Evolutionary conservation across 371 early-diverging fungal genomes (phyloP).

Genomic region (Thermomucor indicae-seudaticae): DNA sequence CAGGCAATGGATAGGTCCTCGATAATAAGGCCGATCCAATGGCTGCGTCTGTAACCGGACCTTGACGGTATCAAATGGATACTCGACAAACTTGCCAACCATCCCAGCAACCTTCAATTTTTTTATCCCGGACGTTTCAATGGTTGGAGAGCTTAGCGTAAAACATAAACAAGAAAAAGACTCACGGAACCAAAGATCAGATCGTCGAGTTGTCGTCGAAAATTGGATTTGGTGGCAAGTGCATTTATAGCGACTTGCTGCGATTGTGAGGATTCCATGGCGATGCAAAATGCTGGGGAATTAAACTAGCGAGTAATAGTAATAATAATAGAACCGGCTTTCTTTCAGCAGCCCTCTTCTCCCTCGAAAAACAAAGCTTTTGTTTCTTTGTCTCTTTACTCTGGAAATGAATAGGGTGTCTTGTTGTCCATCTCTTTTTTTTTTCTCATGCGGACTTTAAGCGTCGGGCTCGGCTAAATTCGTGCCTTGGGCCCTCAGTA

Average conservation of each 20-base stretch:
- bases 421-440: too few relatives aligned
- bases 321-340: too few relatives aligned
- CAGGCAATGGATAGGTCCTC: conserved; percentile 86
- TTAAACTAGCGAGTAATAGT: too few relatives aligned
- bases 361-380: too few relatives aligned
- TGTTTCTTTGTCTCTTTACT: too few relatives aligned
- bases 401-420: too few relatives aligned
- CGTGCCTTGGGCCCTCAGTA: too few relatives aligned
- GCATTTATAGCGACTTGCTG: background rate
- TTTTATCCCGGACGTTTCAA: too few relatives aligned
- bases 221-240: conserved; percentile 6
- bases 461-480: too few relatives aligned
- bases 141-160: background rate
- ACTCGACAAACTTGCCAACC: conserved; percentile 91
- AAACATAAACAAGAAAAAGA: background rate
- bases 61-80: conserved; percentile 97
- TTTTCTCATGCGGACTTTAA: too few relatives aligned
- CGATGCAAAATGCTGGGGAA: background rate
- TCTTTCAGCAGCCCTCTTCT: too few relatives aligned
- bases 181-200: conserved; percentile 21
- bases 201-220: conserved; percentile 19
- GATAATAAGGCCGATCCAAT: conserved; percentile 60
- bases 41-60: conserved; percentile 92
- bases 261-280: background rate
- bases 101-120: conserved; percentile 73